Evolutionary conservation across 2,329 filamentous ascomycete species (phyloP).

Genomic region (Coleophoma crateriformis): DNA sequence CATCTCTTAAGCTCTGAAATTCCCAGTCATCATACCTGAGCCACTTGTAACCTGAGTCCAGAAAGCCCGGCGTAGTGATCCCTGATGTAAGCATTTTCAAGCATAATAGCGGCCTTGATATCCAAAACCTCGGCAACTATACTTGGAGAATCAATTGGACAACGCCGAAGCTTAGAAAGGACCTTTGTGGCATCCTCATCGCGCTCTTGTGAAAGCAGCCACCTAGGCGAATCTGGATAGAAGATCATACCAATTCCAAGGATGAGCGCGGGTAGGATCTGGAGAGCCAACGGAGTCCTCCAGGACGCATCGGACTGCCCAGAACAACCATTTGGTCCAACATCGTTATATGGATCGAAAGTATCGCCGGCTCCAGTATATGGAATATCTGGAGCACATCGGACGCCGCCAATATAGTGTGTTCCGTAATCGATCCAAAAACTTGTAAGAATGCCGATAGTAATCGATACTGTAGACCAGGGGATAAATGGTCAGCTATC

Average conservation of each 20-base stretch:
- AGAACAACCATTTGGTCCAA: conserved; percentile 14
- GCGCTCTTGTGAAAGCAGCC: conserved; percentile 49
- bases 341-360: conserved; percentile 14
- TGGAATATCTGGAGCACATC: conserved; percentile 15
- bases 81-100: conserved; percentile 46
- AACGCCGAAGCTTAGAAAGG: conserved; percentile 43
- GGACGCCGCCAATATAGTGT: conserved; percentile 19
- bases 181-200: conserved; percentile 46
- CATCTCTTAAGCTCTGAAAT: too few species aligned
- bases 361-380: conserved; percentile 13
- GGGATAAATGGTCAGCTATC: background rate
- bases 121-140: conserved; percentile 51
- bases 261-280: conserved; percentile 47
- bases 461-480: conserved; percentile 9
- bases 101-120: conserved; percentile 52
- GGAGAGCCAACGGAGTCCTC: conserved; percentile 50
- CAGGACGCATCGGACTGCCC: conserved; percentile 40
- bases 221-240: conserved; percentile 54
- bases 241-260: conserved; percentile 51
- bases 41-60: conserved; percentile 8
- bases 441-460: conserved; percentile 22
- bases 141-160: conserved; percentile 39
- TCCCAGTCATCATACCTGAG: background rate
- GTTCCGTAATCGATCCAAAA: conserved; percentile 25
- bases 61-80: conserved; percentile 39